Conservation (phyloP, 495 filamentous ascomycete species). For the Tuber microsphaerosporum region DNA sequence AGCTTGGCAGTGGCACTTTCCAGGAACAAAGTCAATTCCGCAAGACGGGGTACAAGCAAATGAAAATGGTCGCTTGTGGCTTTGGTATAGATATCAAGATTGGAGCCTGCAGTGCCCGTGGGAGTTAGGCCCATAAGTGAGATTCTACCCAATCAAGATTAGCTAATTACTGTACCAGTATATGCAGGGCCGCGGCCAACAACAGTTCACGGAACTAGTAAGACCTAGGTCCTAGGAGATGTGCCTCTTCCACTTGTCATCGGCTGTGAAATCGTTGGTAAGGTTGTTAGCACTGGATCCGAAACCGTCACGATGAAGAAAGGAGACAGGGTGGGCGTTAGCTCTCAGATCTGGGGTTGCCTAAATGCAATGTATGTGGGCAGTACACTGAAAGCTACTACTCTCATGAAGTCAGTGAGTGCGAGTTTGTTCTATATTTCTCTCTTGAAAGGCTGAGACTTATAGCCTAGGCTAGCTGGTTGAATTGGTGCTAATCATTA, state of each 20-base stretch:
- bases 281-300: constrained; percentile 62
- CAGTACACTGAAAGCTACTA: constrained; percentile 75
- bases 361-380: constrained; percentile 61
- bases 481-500: neutral
- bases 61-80: constrained; percentile 57
- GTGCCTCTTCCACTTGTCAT: constrained; percentile 62
- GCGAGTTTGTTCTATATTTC: neutral
- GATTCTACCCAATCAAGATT: neutral
- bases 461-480: neutral
- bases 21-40: constrained; percentile 44
- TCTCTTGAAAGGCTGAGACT: neutral
- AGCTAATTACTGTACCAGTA: neutral
- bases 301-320: constrained; percentile 60
- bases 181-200: neutral
- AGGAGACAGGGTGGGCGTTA: constrained; percentile 73
- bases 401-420: constrained; percentile 49
- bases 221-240: constrained; percentile 60
- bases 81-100: constrained; percentile 68
- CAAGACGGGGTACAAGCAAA: constrained; percentile 54
- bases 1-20: constrained; percentile 62
- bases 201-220: constrained; percentile 47
- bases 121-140: constrained; percentile 65
- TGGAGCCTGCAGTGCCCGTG: constrained; percentile 71
- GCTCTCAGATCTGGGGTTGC: constrained; percentile 68
- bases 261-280: constrained; percentile 69